These are phyloP conservation scores for Annulohypoxylon moriforme DNA, from an alignment of 495 filamentous ascomycete genomes.

Conservation along the genomic window DNA sequence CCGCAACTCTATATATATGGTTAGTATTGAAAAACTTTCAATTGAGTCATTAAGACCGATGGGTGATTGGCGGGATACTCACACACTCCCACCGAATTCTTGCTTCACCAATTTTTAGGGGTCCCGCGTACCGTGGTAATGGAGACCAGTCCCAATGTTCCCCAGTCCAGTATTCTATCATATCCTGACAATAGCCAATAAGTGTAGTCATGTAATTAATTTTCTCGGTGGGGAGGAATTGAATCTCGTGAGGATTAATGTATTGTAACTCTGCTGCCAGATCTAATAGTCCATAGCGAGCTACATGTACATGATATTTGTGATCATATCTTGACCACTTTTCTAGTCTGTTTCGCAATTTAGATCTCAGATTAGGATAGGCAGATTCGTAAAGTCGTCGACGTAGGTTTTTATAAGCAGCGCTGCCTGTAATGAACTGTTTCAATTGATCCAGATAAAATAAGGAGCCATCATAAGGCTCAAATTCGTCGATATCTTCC, in stretches of 20 bases:
- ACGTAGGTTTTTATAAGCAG: neutral
- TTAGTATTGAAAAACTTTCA: neutral
- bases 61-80: neutral
- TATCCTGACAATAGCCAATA: neutral
- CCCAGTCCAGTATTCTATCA: neutral
- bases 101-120: neutral
- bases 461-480: neutral
- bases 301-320: neutral
- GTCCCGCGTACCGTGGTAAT: neutral
- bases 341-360: neutral
- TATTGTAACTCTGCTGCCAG: neutral
- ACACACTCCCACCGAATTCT: constrained; percentile 9
- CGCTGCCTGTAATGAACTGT: neutral
- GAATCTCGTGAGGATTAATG: neutral
- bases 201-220: neutral
- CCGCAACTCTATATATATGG: neutral
- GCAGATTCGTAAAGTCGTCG: neutral
- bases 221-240: neutral
- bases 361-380: neutral
- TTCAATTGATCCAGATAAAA: neutral
- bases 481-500: neutral
- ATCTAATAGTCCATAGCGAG: neutral
- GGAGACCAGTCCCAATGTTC: constrained; percentile 9
- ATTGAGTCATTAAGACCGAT: neutral
- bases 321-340: neutral